Conservation (phyloP, 208 protist species). For the Wallacemonas sp. region DNA sequence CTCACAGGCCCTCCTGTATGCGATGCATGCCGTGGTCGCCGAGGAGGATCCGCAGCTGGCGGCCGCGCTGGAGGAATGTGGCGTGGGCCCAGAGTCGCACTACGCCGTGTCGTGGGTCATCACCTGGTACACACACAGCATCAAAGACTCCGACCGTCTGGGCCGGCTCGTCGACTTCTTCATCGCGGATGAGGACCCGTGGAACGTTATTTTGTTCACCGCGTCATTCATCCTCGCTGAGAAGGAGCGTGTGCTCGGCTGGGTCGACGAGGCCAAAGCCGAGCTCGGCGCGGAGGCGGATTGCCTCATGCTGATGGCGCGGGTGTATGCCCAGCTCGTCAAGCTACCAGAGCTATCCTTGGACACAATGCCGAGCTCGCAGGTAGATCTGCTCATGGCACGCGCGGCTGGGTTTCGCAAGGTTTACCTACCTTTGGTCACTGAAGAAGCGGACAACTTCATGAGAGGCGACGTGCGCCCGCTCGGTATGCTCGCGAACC, state of each 20-base stretch:
- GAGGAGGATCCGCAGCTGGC: constrained; percentile 60
- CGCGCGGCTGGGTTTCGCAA: constrained; percentile 27
- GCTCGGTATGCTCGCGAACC: constrained; percentile 60
- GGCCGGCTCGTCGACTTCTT: constrained; percentile 79
- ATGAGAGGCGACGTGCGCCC: constrained; percentile 50
- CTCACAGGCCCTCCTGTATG: constrained; percentile 78
- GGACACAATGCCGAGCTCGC: constrained; percentile 21
- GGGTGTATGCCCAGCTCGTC: constrained; percentile 61
- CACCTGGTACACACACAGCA: constrained; percentile 80
- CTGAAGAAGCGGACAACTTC: constrained; percentile 44
- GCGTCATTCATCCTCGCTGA: constrained; percentile 66
- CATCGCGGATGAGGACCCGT: constrained; percentile 48
- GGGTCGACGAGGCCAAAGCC: constrained; percentile 36
- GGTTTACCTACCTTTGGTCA: constrained; percentile 28
- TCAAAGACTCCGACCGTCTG: constrained; percentile 44
- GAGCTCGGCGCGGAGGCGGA: constrained; percentile 35
- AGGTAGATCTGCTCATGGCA: constrained; percentile 43
- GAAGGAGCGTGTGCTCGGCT: constrained; percentile 47
- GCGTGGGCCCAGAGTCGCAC: constrained; percentile 81
- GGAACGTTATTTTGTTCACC: constrained; percentile 72
- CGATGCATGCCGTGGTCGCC: constrained; percentile 69
- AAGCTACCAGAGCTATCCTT: constrained; percentile 47
- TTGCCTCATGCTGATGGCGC: constrained; percentile 64
- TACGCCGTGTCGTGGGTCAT: constrained; percentile 88
- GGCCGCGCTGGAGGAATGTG: constrained; percentile 54